These are phyloP conservation scores for Cucurbita argyrosperma DNA, from an alignment of 306 rosid genomes.

Conservation along the genomic window DNA sequence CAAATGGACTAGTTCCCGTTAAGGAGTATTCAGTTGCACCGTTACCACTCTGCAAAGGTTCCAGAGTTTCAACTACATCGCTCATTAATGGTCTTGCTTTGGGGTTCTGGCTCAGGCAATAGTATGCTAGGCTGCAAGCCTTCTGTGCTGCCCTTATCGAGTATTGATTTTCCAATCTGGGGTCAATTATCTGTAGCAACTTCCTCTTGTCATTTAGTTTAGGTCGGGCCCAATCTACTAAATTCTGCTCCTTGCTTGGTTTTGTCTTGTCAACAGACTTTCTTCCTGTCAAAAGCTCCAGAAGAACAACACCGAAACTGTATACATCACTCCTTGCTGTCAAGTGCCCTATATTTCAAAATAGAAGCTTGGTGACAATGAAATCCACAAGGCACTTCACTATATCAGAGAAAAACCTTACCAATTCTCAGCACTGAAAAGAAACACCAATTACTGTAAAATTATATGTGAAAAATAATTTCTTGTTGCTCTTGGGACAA, in stretches of 20 bases:
- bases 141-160: slow-evolving; percentile 95
- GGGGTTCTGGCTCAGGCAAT: slow-evolving; percentile 94
- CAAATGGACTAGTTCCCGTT: slow-evolving; percentile 36
- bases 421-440: neutral
- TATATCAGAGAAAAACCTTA: neutral
- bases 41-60: slow-evolving; percentile 73
- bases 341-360: slow-evolving; percentile 69
- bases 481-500: neutral
- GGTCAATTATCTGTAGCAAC: slow-evolving; percentile 88
- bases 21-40: slow-evolving; percentile 43
- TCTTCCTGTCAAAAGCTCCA: slow-evolving; percentile 94
- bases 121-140: slow-evolving; percentile 98
- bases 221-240: slow-evolving; percentile 99
- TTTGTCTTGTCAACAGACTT: slow-evolving; percentile 90
- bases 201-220: slow-evolving; percentile 95
- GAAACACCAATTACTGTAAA: neutral
- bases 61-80: slow-evolving; percentile 93
- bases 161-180: slow-evolving; percentile 85
- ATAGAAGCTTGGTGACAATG: neutral
- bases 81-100: slow-evolving; percentile 99
- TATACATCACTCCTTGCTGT: slow-evolving; percentile 97
- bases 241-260: slow-evolving; percentile 88
- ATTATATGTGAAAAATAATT: neutral
- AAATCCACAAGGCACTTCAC: neutral
- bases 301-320: slow-evolving; percentile 96